A percentile compares a stretch with the other conserved stretches of the same genome.
Evolutionary conservation across 2,329 filamentous ascomycete species (phyloP).

Genomic region (Ophiostoma ips): DNA sequence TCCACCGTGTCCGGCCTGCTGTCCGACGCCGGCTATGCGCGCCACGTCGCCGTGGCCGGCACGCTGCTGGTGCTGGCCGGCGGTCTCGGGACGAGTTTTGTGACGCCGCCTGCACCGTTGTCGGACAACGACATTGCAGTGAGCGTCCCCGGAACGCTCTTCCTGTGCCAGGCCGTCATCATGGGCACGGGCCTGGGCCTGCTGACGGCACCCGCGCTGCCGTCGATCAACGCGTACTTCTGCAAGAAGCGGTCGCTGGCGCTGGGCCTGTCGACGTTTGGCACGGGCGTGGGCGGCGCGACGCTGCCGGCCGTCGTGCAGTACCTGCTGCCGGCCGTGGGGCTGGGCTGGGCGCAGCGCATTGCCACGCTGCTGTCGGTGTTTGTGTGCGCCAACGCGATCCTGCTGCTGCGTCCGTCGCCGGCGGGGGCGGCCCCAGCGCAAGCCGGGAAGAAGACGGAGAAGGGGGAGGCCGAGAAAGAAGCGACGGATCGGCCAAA

Average conservation of each 20-base stretch:
- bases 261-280: constrained; percentile 43
- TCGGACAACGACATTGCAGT: not conserved
- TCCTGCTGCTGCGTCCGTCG: constrained; percentile 26
- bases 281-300: constrained; percentile 47
- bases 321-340: constrained; percentile 44
- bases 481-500: not conserved
- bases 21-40: constrained; percentile 35
- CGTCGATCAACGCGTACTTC: constrained; percentile 46
- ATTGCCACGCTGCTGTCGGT: constrained; percentile 47
- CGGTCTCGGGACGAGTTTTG: constrained; percentile 33
- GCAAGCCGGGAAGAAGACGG: too few species aligned
- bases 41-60: constrained; percentile 27
- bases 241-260: constrained; percentile 40
- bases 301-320: constrained; percentile 46
- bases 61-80: constrained; percentile 30
- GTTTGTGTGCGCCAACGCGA: constrained; percentile 25
- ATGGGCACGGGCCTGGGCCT: constrained; percentile 41
- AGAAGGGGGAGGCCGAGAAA: not conserved
- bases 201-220: constrained; percentile 38
- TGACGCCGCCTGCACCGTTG: constrained; percentile 31
- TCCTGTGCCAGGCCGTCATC: constrained; percentile 39
- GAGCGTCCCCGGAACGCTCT: constrained; percentile 16
- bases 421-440: too few species aligned
- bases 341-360: constrained; percentile 52
- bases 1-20: constrained; percentile 35